Evolutionary conservation across 495 filamentous ascomycete genomes (phyloP), one percentile per base, ranked within the genome.

Genomic region (Rhypophila decipiens): DNA sequence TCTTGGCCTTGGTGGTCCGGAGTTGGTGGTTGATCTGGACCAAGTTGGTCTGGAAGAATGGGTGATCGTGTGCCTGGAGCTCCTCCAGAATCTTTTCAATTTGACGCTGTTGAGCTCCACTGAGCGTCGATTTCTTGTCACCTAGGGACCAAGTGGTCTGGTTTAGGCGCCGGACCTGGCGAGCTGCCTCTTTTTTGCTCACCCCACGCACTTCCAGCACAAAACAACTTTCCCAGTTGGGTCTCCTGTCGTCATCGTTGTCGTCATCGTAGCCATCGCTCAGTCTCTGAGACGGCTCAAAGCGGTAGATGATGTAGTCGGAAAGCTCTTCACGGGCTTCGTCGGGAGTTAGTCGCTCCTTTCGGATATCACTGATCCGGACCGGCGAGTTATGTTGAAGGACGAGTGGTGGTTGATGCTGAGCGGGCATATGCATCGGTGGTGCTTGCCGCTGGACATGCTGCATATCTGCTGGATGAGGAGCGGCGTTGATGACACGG

Each of bases 21-120:
- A 63, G 45, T 43, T 60, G 51, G 19, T 62, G 56, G 17, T 68
- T 60, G 18, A 71, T 43, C 48, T 71, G 68, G 4, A 48, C 63
- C 1, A 71, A 54, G 7, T 41, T 44, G 29, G 59, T 65, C 5
- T 57, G 42, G 37, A 50, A 68, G 2, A 55, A 55, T 5, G 44
- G 46, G 39, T 68, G 50, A 9, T 47, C 42, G 10, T 33, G 43
- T n/a, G 22, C 4, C 7, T 23, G 35, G 2, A 49, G 56, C 0
- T 57, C 36, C 24, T 63, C 51, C n/a, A 55, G 53, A 2, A 61
- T 53, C 4, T 0, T 9, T 37, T 71, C 66, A 19, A 71, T 39
- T 39, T 68, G 66, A 5, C 58, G 51, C 29, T 64, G 57, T 24
- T 68, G 44, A 17, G 46, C 49, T 0, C 57, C 40, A 3, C 40